Base-by-base conservation (phyloP, 768 basidiomycete genomes). In the Tricholoma sp. region DNA sequence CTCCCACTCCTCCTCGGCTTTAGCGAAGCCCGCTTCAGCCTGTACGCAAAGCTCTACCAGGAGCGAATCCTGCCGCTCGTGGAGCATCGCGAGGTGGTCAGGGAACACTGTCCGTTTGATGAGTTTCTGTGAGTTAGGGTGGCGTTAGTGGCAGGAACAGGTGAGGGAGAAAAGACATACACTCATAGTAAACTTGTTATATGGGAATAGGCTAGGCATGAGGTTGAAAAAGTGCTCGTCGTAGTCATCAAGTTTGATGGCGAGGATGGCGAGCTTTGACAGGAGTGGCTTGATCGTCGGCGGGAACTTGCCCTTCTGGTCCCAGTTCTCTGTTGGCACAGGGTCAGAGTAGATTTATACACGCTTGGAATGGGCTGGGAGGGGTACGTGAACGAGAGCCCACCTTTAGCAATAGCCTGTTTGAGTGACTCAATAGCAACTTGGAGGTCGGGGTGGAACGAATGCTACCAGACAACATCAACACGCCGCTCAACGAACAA, bases 101-200 rank as follows among this genome's bases (percentile, higher is more conserved):
- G 70, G 65, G 72, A 87, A 94, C 11, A 94, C 82, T n/a, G 90
- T 89, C 6, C 93, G 84, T 67, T 94, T 94, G 70, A 94, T 89
- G 47, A 98, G 80, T 85, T 97, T 98, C 89, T 95, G 66, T 54
- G 48, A 4, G 24, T 24, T 24, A 24, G 24, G 24, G 24, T 24
- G 24, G 1, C 24, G 24, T 24, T 24, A 24, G 24, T 24, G 24
- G 24, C 8, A 53, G 29, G 32, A 31, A 17, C 2, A 20, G 48
- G 20, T n/a, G n/a, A 18, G 3, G 10, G 36, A 37, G 33, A 31
- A 20, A 37, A 29, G 15, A 77, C 86, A 52, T 54, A 90, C 88
- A 51, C 81, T 89, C 86, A 98, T 94, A 0, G 92, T 96, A 68
- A 91, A 99, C 61, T 88, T 86, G 74, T 99, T 99, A 67, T 98